These are phyloP conservation scores for Eimeria praecox DNA, from an alignment of 169 alveolate species.

Conservation along the genomic window DNA sequence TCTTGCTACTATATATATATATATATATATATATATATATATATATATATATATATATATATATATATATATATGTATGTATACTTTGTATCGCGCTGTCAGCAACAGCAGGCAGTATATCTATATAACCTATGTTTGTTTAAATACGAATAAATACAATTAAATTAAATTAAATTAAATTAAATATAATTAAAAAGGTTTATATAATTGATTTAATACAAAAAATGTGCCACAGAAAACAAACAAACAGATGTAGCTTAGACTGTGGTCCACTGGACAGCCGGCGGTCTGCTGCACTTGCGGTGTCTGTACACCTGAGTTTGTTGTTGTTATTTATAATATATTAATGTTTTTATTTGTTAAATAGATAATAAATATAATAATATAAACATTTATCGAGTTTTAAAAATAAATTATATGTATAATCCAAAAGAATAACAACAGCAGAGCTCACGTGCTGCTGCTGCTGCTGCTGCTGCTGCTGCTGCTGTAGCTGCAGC, in stretches of 20 bases:
- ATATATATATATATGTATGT: too few relatives aligned
- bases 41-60: too few relatives aligned
- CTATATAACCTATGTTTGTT: not conserved
- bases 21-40: too few relatives aligned
- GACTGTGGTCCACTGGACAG: conserved; percentile 14
- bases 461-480: not conserved
- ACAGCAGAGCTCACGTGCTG: not conserved
- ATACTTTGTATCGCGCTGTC: too few relatives aligned
- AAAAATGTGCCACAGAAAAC: not conserved
- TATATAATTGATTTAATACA: not conserved
- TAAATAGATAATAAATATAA: too few relatives aligned
- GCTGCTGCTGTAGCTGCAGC: not conserved
- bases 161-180: too few relatives aligned
- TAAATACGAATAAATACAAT: too few relatives aligned
- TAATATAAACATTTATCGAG: not conserved
- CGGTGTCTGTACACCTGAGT: too few relatives aligned
- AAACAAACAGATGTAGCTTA: too few relatives aligned
- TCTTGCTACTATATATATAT: too few relatives aligned
- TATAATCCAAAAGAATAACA: not conserved
- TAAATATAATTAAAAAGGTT: not conserved
- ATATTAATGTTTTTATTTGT: not conserved
- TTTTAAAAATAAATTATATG: too few relatives aligned
- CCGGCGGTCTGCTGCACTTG: not conserved
- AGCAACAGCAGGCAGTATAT: not conserved
- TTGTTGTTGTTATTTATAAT: too few relatives aligned